Base-by-base conservation (phyloP, 2,329 filamentous ascomycete genomes). In the Colletotrichum sp. region DNA sequence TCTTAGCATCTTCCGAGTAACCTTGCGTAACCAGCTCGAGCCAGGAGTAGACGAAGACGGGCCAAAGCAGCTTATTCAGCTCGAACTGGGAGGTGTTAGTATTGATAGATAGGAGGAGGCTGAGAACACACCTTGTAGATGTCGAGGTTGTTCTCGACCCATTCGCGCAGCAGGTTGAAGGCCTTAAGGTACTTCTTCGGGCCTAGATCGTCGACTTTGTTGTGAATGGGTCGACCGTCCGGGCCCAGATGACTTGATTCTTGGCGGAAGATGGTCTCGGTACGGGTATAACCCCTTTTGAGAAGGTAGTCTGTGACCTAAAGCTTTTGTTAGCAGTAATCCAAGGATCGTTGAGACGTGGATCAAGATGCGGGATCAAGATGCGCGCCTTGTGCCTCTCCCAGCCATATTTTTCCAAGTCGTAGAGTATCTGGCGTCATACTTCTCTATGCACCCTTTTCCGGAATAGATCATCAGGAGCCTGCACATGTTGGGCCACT, bases 281-380 rank as follows among this genome's bases (percentile, higher is more conserved):
- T 98, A 28, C 94, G 91, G 70, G 93, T 96, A 85, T 98, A 99
- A 0, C 97, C 97, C 79, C 98, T 96, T 84, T 99, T 99, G 4
- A 96, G 92, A 1, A 99, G 89, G 84, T 99, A 99, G 80, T 99
- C 97, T 10, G 98, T 96, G 5, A 99, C 91, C 91, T 92, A 76
- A 66, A 76, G 67, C 6, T 13, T 18, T 16, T 7, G 25, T 52
- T 27, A 43, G 32, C 4, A 27, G 27, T 7, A 30, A 36, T 25
- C 10, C 9, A 28, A 7, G 8, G 13, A 28, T 15, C 12, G 61
- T 22, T 28, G n/a, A 64, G 10, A 43, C 32, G 7, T 15, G 0
- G 2, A 39, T 39, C 5, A 43, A 43, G 39, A n/a, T n/a, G 39
- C 39, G 18, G 36, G 39, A 18, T 36, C n/a, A 39, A 27, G 12